These are phyloP conservation scores for Lentinus tigrinus DNA, from an alignment of 768 basidiomycete species.

Conservation along the genomic window DNA sequence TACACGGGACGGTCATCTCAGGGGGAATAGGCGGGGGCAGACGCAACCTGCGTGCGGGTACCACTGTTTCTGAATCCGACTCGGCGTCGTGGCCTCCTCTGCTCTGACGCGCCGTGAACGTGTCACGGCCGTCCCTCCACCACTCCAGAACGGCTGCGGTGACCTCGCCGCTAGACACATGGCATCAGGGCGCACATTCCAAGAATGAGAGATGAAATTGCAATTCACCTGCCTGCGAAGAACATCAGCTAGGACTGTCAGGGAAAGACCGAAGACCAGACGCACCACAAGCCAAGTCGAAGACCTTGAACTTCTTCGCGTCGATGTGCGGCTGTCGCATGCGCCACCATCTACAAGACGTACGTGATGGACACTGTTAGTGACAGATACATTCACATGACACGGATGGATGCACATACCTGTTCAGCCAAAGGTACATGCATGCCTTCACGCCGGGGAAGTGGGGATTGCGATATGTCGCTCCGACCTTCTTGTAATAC, in stretches of 20 bases:
- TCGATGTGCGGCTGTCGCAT: slow-evolving; percentile 28
- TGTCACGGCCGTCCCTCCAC: slow-evolving; percentile 42
- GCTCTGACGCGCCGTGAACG: slow-evolving; percentile 2
- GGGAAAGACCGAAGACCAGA: not conserved
- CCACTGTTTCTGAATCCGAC: slow-evolving; percentile 16
- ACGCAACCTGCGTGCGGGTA: slow-evolving; percentile 19
- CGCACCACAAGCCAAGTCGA: slow-evolving; percentile 59
- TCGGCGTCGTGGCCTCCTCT: slow-evolving; percentile 16
- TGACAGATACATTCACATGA: not conserved
- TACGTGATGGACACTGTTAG: not conserved
- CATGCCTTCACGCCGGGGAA: slow-evolving; percentile 62
- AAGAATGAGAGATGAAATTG: not conserved
- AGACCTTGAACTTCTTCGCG: slow-evolving; percentile 36
- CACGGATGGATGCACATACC: slow-evolving; percentile 29
- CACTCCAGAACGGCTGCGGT: slow-evolving; percentile 61
- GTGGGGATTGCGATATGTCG: slow-evolving; percentile 72
- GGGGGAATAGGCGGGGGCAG: slow-evolving; percentile 35
- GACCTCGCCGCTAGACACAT: slow-evolving; percentile 54
- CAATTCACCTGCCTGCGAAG: slow-evolving; percentile 29
- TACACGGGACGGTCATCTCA: slow-evolving; percentile 32
- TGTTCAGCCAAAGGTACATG: slow-evolving; percentile 52
- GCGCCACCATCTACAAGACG: slow-evolving; percentile 36
- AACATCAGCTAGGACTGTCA: not conserved
- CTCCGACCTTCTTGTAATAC: slow-evolving; percentile 66
- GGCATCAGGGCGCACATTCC: slow-evolving; percentile 1